Evolutionary conservation across 2,329 filamentous ascomycete genomes (phyloP), one percentile per base, ranked within the genome.

Genomic region (Leptographium procerum): DNA sequence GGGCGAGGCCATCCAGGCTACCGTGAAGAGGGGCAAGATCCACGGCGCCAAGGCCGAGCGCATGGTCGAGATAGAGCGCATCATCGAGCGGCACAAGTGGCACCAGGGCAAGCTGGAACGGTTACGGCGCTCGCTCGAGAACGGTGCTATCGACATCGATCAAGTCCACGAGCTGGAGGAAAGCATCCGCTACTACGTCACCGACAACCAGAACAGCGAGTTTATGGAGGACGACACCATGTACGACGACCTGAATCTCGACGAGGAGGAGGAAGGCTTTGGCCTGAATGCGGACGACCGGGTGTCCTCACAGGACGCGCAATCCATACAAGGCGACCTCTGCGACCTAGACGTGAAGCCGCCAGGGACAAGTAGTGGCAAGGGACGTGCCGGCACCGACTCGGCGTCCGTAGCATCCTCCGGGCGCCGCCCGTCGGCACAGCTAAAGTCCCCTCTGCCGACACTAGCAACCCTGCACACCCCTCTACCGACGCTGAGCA

Each of bases 71-170:
- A 87, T 99, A 64, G 88, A 95, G 67, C 78, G 82, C 61, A 79
- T 86, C 66, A 90, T 91, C 65, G 94, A 99, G 71, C 85, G 88
- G 66, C 92, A 97, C 77, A 96, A 96, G 73, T 97, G 90, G 88
- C 94, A 99, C 70, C 88, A 95, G 69, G 84, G 85, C 63, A 96
- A 95, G 70, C 79, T 99, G 63, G 94, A 99, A 73, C 79, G 97
- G 60, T 84, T 97, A 67, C 84, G 92, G 66, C 85, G 94, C 65
- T 89, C 90, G 31, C 76, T 99, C 64, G 91, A 97, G 69, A 99
- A 99, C 68, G 92, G 91, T 59, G 89, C 87, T 62, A 83, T 97
- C 64, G 92, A 97, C 59, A 81, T 87, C 24, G 88, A 91, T 6
- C 86, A 94, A 70, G 91, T 99, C 65, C 86, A 84, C 63, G 89